Base-by-base conservation (phyloP, 2,329 filamentous ascomycete species). In the Gremmenia infestans region DNA sequence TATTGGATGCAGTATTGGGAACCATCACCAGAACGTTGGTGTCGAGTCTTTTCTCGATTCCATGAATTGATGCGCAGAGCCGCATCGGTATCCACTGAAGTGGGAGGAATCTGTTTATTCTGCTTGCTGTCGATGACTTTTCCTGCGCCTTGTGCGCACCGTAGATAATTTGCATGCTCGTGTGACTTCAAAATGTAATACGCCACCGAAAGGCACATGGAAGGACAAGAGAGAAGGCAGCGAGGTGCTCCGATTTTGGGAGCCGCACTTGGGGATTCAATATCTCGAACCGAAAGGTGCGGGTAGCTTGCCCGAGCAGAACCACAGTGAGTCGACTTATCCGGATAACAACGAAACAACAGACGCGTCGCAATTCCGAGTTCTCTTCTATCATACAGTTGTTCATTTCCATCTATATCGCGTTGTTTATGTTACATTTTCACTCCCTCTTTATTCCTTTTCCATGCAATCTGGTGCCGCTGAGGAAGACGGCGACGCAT, bases 81-180 rank as follows among this genome's bases (percentile, higher is more conserved):
- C 22, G 23, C 42, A 45, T 25, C 19, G 19, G 19, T 22, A 23
- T 23, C 17, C 12, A 12, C 8, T n/a, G 50, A 51, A 52, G 53
- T 22, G 48, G 48, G 42, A 48, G 43, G 48, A 15, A 48, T 17
- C 2, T 15, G n/a, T 43, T 9, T n/a, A 15, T 54, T 40, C 43
- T 55, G 40, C 40, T 48, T 47, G 48, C 28, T 40, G 25, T 22
- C 36, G 28, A 50, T 55, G 48, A 58, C 43, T 39, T 56, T 17
- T 49, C 48, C 36, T 35, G 19, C 28, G 48, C 52, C 42, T 23
- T 52, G 58, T 56, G 60, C 57, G 54, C 55, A 60, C 50, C 63
- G 63, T 65, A 65, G 63, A 65, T 65, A 65, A 62, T 51, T 55
- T 65, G 59, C 57, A 61, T 62, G 49, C 57, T 62, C 52, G 58